Base-by-base conservation (phyloP, 352 stramenopile species). In the Phytophthora capsici region DNA sequence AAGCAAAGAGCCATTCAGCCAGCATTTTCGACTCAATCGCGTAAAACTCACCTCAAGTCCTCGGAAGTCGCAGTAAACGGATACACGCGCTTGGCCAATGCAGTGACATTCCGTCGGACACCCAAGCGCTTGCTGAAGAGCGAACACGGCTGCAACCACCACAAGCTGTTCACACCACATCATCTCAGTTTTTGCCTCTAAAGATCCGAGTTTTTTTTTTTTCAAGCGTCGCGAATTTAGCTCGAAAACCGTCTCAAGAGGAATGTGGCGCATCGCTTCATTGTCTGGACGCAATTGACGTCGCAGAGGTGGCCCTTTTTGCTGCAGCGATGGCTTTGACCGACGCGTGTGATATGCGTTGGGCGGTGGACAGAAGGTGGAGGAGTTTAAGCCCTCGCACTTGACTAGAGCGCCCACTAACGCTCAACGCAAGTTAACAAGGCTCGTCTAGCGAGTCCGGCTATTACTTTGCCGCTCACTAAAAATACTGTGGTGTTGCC, bases 21-120 rank as follows among this genome's bases (percentile, higher is more conserved):
- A 69, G 28, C 19, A 44, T 57, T 30, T 50, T 28, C 41, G 22
- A 4, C 12, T 9, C 51, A 32, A 32, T 32, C 28, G 28, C 28
- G 28, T 32, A 50, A 44, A 50, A n/a, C 59, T 58, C 28, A 91
- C 86, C 64, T 78, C 49, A 36, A 94, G 79, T 1, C 63, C 79
- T 22, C 79, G 81, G 41, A 89, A 93, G 58, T 94, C 84, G 54
- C 86, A 93, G 63, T 91, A 88, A 9, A 94, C 86, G 14, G 81
- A 84, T 17, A 93, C 73, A 22, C 82, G 79, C 22, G 73, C 68
- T n/a, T 70, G 65, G 20, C 84, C 84, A 37, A 91, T 84, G 65
- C 86, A 95, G 28, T 86, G 69, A 25, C 84, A 93, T 20, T 74
- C 67, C 1, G 58, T 63, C 10, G 86, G 84, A 26, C 82, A 93